phyloP scores from a whole-genome alignment of 176 grass and related monocot genomes.

The Zea mays region Zm-B73-REFERENCE-NAM-5.0 NC_050100.1:220114501-220115000 shows the following conservation, averaged over 20 bases:
- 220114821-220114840: neutral
- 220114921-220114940: constrained; percentile 82
- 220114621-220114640: constrained; percentile 25
- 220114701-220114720: constrained; percentile 89
- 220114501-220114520: neutral
- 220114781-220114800: neutral
- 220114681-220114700: constrained; percentile 59
- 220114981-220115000: constrained; percentile 9
- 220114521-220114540: constrained; percentile 8
- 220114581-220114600: constrained; percentile 89
- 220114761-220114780: constrained; percentile 61
- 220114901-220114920: constrained; percentile 73
- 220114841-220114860: neutral
- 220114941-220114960: constrained; percentile 95
- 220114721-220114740: constrained; percentile 80
- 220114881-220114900: constrained; percentile 92
- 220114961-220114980: constrained; percentile 32
- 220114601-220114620: constrained; percentile 94
- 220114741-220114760: constrained; percentile 91
- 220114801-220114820: neutral
- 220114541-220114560: constrained; percentile 93
- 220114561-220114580: constrained; percentile 78
- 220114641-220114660: constrained; percentile 9
- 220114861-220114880: constrained; percentile 23
- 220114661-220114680: constrained; percentile 25